Evolutionary conservation across 2,329 filamentous ascomycete species (phyloP).

Genomic region (Penicillium sp.): DNA sequence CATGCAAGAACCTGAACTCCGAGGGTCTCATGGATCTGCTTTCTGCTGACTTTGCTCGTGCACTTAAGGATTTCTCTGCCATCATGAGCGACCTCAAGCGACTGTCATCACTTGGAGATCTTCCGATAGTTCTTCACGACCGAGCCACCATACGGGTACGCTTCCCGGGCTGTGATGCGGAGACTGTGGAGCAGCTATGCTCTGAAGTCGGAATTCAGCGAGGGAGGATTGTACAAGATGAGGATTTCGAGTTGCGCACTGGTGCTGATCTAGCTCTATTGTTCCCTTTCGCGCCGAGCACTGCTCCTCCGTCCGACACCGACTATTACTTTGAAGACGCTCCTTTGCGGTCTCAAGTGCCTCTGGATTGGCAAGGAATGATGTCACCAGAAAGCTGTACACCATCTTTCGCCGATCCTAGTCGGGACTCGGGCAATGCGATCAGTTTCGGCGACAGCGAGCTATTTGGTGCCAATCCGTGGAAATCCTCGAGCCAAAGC

Average conservation of each 20-base stretch:
- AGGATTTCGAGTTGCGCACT: constrained; percentile 63
- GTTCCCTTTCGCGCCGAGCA: constrained; percentile 78
- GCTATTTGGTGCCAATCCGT: constrained; percentile 51
- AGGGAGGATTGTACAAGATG: constrained; percentile 75
- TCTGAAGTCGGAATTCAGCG: constrained; percentile 80
- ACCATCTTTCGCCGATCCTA: constrained; percentile 25
- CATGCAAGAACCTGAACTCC: constrained; percentile 65
- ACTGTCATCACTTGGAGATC: constrained; percentile 71
- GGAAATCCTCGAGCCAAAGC: constrained; percentile 51
- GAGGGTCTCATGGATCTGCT: constrained; percentile 81
- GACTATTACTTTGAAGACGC: constrained; percentile 45
- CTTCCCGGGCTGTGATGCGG: constrained; percentile 84
- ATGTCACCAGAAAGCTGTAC: constrained; percentile 43
- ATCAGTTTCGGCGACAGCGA: constrained; percentile 43
- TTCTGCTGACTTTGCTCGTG: constrained; percentile 80
- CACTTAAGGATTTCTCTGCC: constrained; percentile 75
- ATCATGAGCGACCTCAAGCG: constrained; percentile 77
- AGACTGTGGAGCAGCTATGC: constrained; percentile 77
- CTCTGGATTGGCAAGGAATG: constrained; percentile 58
- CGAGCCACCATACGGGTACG: constrained; percentile 69
- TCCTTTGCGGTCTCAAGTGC: constrained; percentile 33
- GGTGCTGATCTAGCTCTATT: constrained; percentile 71
- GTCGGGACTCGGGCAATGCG: constrained; percentile 27
- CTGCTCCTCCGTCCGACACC: constrained; percentile 44
- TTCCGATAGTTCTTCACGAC: constrained; percentile 72